Conservation (phyloP, 768 basidiomycete species). For the Kwoniella sp. region DNA sequence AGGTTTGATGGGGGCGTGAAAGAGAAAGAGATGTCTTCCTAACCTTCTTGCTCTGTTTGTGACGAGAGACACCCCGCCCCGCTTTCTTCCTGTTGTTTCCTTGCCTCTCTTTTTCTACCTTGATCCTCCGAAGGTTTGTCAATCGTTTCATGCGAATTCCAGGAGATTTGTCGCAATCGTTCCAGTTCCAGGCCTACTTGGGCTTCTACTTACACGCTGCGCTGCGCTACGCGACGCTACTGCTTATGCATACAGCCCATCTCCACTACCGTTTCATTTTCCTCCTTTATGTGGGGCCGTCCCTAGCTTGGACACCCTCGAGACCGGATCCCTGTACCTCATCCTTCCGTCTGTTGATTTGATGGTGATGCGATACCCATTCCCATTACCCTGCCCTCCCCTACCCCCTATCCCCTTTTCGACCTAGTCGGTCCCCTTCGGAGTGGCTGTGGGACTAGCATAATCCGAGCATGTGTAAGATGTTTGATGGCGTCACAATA, state of each 20-base stretch:
- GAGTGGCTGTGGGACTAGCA: background rate
- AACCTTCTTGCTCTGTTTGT: background rate
- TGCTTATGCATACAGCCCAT: background rate
- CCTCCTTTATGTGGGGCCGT: background rate
- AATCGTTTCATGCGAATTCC: background rate
- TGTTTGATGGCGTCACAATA: background rate
- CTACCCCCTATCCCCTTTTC: background rate
- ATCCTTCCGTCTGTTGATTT: background rate
- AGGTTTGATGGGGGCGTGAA: conserved; percentile 15
- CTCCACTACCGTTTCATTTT: background rate
- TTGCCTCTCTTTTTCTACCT: background rate
- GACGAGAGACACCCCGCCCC: background rate
- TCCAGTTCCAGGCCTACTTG: background rate
- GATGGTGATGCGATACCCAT: background rate
- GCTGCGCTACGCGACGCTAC: too few species aligned
- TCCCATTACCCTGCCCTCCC: too few species aligned
- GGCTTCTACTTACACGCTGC: too few species aligned
- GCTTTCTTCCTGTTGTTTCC: background rate
- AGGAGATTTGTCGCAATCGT: background rate
- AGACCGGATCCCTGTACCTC: background rate
- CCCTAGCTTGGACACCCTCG: background rate
- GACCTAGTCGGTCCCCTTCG: background rate
- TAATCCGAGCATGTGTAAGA: background rate
- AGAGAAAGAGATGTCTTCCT: background rate
- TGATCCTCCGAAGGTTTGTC: background rate